phyloP scores from a whole-genome alignment of 1,284 basidiomycete genomes.

The Xanthoconium separans region DNA sequence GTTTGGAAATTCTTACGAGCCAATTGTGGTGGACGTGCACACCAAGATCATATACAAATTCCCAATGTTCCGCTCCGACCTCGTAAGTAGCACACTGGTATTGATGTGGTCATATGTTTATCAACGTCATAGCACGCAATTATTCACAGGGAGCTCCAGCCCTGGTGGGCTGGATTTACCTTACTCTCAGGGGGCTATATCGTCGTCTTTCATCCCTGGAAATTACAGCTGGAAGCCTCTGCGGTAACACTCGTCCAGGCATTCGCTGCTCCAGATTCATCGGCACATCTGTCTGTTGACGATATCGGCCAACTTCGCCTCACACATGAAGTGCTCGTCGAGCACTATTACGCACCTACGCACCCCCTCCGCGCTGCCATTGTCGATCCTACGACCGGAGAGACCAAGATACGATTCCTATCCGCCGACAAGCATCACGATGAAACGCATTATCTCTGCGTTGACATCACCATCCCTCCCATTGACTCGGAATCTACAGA shows the following conservation, averaged over 20 bases:
- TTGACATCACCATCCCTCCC: conserved; percentile 18
- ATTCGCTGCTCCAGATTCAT: conserved; percentile 13
- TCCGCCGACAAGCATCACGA: background rate
- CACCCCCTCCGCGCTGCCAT: conserved; percentile 15
- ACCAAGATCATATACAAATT: conserved; percentile 20
- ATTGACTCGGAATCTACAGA: background rate
- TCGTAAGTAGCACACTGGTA: conserved; percentile 13
- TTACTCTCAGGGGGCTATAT: conserved; percentile 15
- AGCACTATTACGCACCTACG: conserved; percentile 1
- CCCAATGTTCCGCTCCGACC: conserved; percentile 11
- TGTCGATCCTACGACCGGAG: conserved; percentile 14
- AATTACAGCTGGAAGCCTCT: background rate
- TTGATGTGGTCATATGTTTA: background rate
- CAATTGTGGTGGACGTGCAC: conserved; percentile 20
- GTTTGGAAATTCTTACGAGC: conserved; percentile 9
- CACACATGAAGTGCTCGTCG: conserved; percentile 18
- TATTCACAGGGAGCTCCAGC: background rate
- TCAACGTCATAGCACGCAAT: conserved; percentile 2
- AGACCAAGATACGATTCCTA: conserved; percentile 14
- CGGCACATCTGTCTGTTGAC: background rate
- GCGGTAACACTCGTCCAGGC: conserved; percentile 18
- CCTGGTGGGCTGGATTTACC: conserved; percentile 14
- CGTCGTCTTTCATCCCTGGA: conserved; percentile 19
- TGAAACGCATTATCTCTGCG: conserved; percentile 11
- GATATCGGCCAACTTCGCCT: conserved; percentile 12